Conservation (phyloP, 2,329 filamentous ascomycete species). For the Cladosporium sp. region DNA sequence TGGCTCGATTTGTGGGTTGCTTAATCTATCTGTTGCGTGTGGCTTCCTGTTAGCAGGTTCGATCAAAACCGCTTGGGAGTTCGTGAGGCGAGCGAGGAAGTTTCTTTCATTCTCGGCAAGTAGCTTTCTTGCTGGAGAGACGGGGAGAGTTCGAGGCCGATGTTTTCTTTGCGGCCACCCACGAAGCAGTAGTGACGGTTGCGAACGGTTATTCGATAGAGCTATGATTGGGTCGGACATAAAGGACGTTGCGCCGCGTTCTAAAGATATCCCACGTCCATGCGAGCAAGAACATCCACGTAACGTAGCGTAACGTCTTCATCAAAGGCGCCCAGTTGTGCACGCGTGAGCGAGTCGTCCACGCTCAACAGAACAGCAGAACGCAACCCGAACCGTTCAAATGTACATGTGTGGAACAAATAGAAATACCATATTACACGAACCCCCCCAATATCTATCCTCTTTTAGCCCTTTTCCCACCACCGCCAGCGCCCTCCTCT, state of each 20-base stretch:
- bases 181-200: not conserved
- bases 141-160: not conserved
- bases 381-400: not conserved
- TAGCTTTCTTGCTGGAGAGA: not conserved
- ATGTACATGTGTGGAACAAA: not conserved
- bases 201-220: not conserved
- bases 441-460: slow-evolving; percentile 15
- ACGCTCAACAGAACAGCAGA: not conserved
- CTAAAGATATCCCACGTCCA: not conserved
- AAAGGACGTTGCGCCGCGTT: not conserved
- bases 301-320: not conserved
- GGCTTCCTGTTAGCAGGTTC: not conserved
- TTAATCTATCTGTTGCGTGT: not conserved
- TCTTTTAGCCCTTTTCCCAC: slow-evolving; percentile 34
- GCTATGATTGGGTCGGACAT: not conserved
- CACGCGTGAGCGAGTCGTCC: not conserved
- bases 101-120: not conserved
- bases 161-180: not conserved
- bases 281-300: not conserved
- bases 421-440: not conserved
- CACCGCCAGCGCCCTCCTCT: slow-evolving; percentile 49
- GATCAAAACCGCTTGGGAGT: not conserved
- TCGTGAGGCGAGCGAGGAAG: not conserved
- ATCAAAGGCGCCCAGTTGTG: not conserved
- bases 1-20: not conserved